Evolutionary conservation across 192 early-diverging fungal species (phyloP), one percentile per base, ranked within the genome.

Genomic region (Coemansia sp.): DNA sequence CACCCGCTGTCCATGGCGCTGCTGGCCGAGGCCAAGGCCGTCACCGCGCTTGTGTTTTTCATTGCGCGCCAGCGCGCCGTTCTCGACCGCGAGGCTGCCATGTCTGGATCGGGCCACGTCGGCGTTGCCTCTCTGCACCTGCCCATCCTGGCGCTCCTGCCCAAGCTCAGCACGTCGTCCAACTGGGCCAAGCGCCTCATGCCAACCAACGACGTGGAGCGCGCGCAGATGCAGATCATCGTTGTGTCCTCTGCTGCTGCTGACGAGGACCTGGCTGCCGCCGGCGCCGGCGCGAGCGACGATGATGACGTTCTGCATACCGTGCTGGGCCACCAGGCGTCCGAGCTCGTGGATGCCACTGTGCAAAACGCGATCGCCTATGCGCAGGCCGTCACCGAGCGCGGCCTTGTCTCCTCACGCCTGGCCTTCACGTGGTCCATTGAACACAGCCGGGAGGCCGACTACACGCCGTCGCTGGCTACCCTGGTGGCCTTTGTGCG

Each of bases 371-470:
- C 63, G 1, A 43, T 83, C 12, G 54, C 81, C 17, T 83, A 78
- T 39, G 81, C 72, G 5, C 81, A 83, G 62, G 49, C 81, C 10
- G 66, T 78, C 25, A 77, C 81, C 1, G 81, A 83, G 72, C 77
- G 41, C 31, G 62, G 59, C 22, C 35, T 32, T 35, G 47, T 10
- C 20, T 7, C 68, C 6, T 72, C 77, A 65, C 65, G 76, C 1
- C 81, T 76, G 6, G 81, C 76, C 3, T 83, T 83, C n/a, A 19
- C 81, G 15, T 83, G 81, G 71, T 42, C 71, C 3, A 74, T 83
- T 39, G 81, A 78, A 68, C 81, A 83, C 54, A 75, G 69, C 40
- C 81, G 81, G 32, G 75, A 83, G 54, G 68, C 76, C 11, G 81
- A 83, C 51, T 83, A 75, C 43, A 67, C 73, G 29, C 81, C 81